Conservation (phyloP, 2,329 filamentous ascomycete genomes). For the Seiridium unicorne region DNA sequence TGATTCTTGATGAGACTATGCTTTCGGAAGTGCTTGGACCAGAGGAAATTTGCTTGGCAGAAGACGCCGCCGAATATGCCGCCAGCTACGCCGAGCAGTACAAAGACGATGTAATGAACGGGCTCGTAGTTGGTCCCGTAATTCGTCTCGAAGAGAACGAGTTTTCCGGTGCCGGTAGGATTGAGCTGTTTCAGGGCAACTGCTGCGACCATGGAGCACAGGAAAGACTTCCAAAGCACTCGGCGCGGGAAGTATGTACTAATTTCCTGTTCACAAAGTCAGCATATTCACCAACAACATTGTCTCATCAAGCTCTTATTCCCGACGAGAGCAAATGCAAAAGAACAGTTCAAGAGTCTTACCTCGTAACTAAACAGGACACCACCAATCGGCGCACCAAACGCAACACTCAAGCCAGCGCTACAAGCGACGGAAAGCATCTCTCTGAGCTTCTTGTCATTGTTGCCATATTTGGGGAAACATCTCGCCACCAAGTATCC, state of each 20-base stretch:
- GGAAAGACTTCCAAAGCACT: slow-evolving; percentile 54
- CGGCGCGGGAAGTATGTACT: slow-evolving; percentile 58
- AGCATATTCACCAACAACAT: background rate
- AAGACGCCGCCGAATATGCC: slow-evolving; percentile 59
- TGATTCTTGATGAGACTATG: slow-evolving; percentile 51
- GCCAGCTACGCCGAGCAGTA: slow-evolving; percentile 54
- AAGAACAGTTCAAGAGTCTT: background rate
- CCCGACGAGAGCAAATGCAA: background rate
- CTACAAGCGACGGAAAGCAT: slow-evolving; percentile 57
- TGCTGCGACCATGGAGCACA: slow-evolving; percentile 51
- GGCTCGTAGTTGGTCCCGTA: slow-evolving; percentile 56
- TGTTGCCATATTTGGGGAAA: slow-evolving; percentile 57
- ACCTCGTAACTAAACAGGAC: slow-evolving; percentile 58
- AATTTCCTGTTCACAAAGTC: slow-evolving; percentile 41
- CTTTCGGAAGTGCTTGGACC: slow-evolving; percentile 53
- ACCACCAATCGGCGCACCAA: slow-evolving; percentile 61
- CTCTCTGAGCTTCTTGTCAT: slow-evolving; percentile 56
- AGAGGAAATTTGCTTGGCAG: slow-evolving; percentile 56
- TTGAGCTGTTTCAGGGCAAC: slow-evolving; percentile 57
- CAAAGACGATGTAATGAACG: slow-evolving; percentile 55
- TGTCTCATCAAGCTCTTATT: background rate
- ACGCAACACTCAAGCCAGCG: slow-evolving; percentile 57
- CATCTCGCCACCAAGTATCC: slow-evolving; percentile 49
- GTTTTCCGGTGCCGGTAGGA: slow-evolving; percentile 57
- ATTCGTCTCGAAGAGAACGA: slow-evolving; percentile 60